phyloP scores from a whole-genome alignment of 768 basidiomycete genomes.

The Lentinula detonsa region DNA sequence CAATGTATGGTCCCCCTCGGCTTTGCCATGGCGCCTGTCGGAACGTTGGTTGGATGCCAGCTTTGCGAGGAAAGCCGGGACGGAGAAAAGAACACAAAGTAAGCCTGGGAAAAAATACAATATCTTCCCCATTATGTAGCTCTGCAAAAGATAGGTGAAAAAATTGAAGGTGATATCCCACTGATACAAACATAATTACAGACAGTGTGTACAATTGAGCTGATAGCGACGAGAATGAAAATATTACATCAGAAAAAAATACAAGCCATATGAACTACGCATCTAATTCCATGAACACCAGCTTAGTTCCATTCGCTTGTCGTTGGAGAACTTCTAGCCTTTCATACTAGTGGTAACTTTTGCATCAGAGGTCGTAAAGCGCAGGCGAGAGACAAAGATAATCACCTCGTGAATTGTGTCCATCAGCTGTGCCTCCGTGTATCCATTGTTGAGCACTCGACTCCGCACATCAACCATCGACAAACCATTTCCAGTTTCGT shows the following conservation, averaged over 20 bases:
- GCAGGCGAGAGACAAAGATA: conserved; percentile 6
- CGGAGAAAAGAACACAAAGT: too few species aligned
- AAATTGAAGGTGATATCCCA: too few species aligned
- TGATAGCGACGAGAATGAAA: neutral
- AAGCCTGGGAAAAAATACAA: too few species aligned
- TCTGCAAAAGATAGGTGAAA: too few species aligned
- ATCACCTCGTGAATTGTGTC: conserved; percentile 77
- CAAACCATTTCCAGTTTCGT: conserved; percentile 49
- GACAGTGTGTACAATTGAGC: too few species aligned
- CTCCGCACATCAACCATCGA: conserved; percentile 85
- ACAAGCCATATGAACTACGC: neutral
- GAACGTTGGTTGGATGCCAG: neutral
- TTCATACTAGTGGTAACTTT: conserved; percentile 75
- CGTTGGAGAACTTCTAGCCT: conserved; percentile 74
- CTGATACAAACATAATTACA: too few species aligned
- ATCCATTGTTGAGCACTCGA: conserved; percentile 80
- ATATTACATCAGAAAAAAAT: neutral
- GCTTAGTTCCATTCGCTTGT: conserved; percentile 77
- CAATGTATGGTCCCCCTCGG: neutral
- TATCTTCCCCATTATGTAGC: too few species aligned
- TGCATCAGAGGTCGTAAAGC: conserved; percentile 11
- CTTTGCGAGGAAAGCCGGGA: neutral
- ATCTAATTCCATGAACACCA: conserved; percentile 21
- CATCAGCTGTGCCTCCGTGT: conserved; percentile 87
- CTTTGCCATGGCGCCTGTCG: neutral